These are phyloP conservation scores for Fusarium camptoceras DNA, from an alignment of 2,329 filamentous ascomycete genomes.

Conservation along the genomic window DNA sequence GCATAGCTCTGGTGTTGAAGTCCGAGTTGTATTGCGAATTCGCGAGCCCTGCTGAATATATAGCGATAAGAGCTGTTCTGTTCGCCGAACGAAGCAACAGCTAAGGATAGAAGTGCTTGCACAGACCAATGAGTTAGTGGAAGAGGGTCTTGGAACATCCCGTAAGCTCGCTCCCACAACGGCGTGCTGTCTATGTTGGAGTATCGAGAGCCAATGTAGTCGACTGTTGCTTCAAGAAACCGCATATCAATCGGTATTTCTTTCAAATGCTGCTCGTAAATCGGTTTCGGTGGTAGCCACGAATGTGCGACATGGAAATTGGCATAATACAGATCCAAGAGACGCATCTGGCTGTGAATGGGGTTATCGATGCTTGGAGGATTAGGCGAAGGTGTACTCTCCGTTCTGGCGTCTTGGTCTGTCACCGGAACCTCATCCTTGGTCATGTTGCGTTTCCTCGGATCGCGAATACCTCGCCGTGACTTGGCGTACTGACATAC, in stretches of 20 bases:
- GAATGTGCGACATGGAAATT: constrained; percentile 43
- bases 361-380: constrained; percentile 10
- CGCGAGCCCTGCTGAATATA: constrained; percentile 23
- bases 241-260: constrained; percentile 4
- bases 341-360: neutral
- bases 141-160: constrained; percentile 27
- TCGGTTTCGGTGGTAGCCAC: constrained; percentile 38
- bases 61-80: neutral
- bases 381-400: constrained; percentile 25
- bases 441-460: constrained; percentile 29
- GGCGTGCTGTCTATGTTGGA: constrained; percentile 10
- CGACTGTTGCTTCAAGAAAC: constrained; percentile 26
- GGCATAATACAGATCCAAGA: constrained; percentile 41
- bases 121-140: constrained; percentile 40
- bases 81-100: constrained; percentile 36
- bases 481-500: constrained; percentile 36
- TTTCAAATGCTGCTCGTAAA: constrained; percentile 15
- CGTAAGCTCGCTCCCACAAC: constrained; percentile 25
- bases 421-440: constrained; percentile 8
- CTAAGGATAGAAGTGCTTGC: constrained; percentile 38
- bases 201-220: constrained; percentile 42
- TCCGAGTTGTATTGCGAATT: constrained; percentile 31
- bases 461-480: constrained; percentile 35
- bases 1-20: constrained; percentile 39
- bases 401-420: constrained; percentile 6